Evolutionary conservation across 1,284 basidiomycete genomes (phyloP), one percentile per base, ranked within the genome.

Genomic region (Trichosporon sp.): DNA sequence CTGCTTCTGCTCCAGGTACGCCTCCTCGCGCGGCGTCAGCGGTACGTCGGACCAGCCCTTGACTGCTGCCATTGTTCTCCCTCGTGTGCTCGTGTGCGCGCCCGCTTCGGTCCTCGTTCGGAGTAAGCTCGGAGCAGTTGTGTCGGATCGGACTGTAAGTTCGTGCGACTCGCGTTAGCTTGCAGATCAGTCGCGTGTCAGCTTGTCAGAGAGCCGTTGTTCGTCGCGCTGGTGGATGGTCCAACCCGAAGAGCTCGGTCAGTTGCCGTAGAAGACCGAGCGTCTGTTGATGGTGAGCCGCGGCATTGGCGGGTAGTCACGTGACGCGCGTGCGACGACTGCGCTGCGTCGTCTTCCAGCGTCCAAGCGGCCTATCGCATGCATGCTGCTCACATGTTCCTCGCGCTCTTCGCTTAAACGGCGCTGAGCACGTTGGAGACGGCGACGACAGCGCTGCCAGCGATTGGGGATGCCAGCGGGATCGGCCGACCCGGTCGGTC

Each of bases 1-100:
- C 0, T 91, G 89, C 71, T 89, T 80, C 68, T 87, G 87, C 3
- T 84, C 80, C 13, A 88, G 86, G 81, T 91, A 91, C 15, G 67
- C 63, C 29, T 31, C 63, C 15, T 62, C 44, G 63, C 67, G 56
- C 29, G 56, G 56, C 56, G 23, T 60, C 18, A 60, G 27, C 47
- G 23, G 15, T 12, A 11, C 18, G 27, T 60, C 27, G 5, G 56
- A 29, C 56, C 56, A 60, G 18, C 56, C 56, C 29, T 32, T 60
- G 29, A 60, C 56, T n/a, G 56, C 56, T 60, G 56, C 56, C 56
- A 60, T 60, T n/a, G 56, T 32, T 0, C 29, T 60, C n/a, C 25
- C 27, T 56, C 51, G 18, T 31, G 23, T 53, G 11, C 3, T 23
- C 21, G 51, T 53, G 53, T 31, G 47, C 15, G 27, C 27, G 15